Percentiles rank a stretch among this genome's conserved stretches.
These are phyloP conservation scores for Apiotrichum porosum DNA, from an alignment of 1,284 basidiomycete species.

Conservation along the genomic window DNA sequence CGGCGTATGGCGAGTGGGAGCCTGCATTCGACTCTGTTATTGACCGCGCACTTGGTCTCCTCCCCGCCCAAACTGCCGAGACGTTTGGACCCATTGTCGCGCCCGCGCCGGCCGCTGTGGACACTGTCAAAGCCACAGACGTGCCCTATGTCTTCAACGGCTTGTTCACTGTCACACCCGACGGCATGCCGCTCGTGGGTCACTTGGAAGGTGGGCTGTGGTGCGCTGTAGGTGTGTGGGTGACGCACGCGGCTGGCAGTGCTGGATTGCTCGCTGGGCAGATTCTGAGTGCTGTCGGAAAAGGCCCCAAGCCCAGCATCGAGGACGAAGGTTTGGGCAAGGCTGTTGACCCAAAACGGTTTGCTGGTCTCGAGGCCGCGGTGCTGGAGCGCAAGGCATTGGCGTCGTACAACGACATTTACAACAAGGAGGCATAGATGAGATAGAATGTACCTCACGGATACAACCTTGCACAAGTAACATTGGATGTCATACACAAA, in stretches of 20 bases:
- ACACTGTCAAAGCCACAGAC: not conserved
- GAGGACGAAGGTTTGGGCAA: conserved; percentile 6
- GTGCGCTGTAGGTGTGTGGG: conserved; percentile 26
- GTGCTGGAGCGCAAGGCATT: conserved; percentile 15
- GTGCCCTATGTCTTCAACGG: conserved; percentile 23
- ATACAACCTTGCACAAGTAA: too few relatives aligned
- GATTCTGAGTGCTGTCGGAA: conserved; percentile 4
- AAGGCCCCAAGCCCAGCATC: not conserved
- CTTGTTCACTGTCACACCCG: conserved; percentile 28
- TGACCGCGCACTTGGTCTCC: conserved; percentile 7
- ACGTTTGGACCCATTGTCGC: conserved; percentile 5
- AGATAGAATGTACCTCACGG: too few relatives aligned
- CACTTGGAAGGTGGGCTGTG: conserved; percentile 17
- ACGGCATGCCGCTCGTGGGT: conserved; percentile 26
- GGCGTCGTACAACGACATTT: conserved; percentile 27
- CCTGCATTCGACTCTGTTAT: conserved; percentile 13
- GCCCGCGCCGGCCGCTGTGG: not conserved
- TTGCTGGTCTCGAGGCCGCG: conserved; percentile 6
- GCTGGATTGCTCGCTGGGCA: conserved; percentile 18
- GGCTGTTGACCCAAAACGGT: conserved; percentile 33
- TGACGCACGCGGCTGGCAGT: conserved; percentile 25
- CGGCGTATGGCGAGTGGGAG: conserved; percentile 22
- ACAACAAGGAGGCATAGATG: conserved; percentile 25
- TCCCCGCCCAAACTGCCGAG: conserved; percentile 12
- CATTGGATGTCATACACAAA: too few relatives aligned